Evolutionary conservation across 2,329 filamentous ascomycete species (phyloP).

Genomic region (Byssoonygena ceratinophila): DNA sequence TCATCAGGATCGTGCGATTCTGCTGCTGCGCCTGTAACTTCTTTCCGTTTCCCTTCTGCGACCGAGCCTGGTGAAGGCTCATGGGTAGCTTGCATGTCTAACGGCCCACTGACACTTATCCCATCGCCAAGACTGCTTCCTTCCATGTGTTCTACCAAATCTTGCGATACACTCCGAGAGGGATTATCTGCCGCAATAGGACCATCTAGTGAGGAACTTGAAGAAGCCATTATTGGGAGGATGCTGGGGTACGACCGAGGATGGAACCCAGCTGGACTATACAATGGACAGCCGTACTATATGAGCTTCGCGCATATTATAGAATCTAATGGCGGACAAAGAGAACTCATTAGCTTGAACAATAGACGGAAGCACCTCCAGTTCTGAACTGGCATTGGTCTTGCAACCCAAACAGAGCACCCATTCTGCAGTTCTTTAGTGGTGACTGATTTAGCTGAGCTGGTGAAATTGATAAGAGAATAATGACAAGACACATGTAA

Average conservation of each 20-base stretch:
- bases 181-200: background rate
- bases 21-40: slow-evolving; percentile 23
- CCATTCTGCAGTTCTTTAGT: background rate
- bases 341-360: background rate
- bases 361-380: background rate
- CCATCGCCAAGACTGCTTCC: background rate
- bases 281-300: background rate
- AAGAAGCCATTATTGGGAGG: slow-evolving; percentile 1
- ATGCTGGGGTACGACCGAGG: background rate
- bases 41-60: slow-evolving; percentile 33
- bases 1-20: slow-evolving; percentile 25
- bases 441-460: background rate
- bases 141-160: background rate
- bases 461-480: background rate
- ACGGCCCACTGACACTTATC: background rate
- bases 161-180: background rate
- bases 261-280: background rate
- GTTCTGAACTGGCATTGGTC: background rate
- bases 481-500: background rate
- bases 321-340: background rate
- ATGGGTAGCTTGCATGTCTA: background rate
- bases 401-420: background rate
- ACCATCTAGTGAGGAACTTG: background rate
- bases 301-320: background rate
- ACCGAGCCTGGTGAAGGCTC: background rate